phyloP scores from a whole-genome alignment of 225 moss, liverwort and hornwort genomes.

The Ulota crispa region DNA sequence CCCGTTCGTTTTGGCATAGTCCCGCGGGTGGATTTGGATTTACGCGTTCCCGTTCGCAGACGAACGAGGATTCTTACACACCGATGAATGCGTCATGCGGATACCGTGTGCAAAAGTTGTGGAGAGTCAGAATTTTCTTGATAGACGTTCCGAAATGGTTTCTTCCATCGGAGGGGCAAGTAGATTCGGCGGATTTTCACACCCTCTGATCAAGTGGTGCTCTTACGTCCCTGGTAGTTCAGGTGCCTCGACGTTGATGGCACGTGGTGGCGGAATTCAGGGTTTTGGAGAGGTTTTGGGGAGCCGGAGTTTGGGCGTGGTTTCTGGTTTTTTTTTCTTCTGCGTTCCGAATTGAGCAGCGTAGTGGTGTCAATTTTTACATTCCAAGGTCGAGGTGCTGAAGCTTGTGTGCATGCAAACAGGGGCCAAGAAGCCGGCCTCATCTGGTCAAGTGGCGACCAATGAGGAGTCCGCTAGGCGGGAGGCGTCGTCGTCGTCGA shows the following conservation, averaged over 20 bases:
- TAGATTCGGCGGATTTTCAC: neutral
- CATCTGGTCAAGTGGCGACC: slow-evolving; percentile 22
- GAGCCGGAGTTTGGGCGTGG: neutral
- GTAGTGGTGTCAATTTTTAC: slow-evolving; percentile 22
- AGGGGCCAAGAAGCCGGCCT: slow-evolving; percentile 33
- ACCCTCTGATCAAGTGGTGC: neutral
- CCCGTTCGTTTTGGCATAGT: neutral
- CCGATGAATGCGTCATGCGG: neutral
- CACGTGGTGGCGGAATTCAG: neutral
- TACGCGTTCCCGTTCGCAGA: too few relatives aligned
- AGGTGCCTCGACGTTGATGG: neutral
- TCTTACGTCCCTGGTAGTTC: neutral
- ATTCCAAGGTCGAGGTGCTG: slow-evolving; percentile 29
- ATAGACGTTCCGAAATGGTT: neutral
- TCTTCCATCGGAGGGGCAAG: neutral
- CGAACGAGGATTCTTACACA: neutral
- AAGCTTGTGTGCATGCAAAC: slow-evolving; percentile 38
- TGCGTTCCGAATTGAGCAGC: slow-evolving; percentile 29
- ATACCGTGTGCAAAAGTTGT: neutral
- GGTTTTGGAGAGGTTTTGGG: neutral
- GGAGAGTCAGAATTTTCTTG: neutral
- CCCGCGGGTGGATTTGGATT: too few relatives aligned
- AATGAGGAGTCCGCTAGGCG: slow-evolving; percentile 15
- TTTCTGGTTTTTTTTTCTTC: neutral
- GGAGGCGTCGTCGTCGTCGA: neutral